Conservation (phyloP, 1,284 basidiomycete genomes). For the Hypsizygus ulmarius region DNA sequence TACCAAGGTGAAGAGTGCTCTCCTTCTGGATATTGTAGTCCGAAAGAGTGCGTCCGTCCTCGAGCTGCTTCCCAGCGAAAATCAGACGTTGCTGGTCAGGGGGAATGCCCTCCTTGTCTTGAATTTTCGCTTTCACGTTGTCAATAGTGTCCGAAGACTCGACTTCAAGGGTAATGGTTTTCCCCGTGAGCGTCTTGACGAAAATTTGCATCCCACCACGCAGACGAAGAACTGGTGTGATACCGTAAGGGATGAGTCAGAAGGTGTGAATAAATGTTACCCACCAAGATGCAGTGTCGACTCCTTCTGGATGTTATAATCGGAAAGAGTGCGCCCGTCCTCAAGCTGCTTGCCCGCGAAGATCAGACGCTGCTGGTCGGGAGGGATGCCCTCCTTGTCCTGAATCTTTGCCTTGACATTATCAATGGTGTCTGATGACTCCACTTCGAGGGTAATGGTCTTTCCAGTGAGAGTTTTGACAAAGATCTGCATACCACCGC, state of each 20-base stretch:
- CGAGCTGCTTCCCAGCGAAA: slow-evolving; percentile 21
- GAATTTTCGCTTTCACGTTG: slow-evolving; percentile 20
- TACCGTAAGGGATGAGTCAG: neutral
- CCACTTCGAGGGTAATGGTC: slow-evolving; percentile 51
- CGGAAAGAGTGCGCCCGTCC: slow-evolving; percentile 21
- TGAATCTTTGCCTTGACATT: slow-evolving; percentile 55
- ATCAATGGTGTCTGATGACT: slow-evolving; percentile 51
- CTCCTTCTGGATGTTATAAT: slow-evolving; percentile 23
- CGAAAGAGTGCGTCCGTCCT: slow-evolving; percentile 20
- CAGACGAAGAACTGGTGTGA: slow-evolving; percentile 43
- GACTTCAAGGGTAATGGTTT: slow-evolving; percentile 42
- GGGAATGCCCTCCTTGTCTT: slow-evolving; percentile 21
- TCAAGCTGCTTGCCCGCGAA: slow-evolving; percentile 49
- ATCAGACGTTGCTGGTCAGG: slow-evolving; percentile 22
- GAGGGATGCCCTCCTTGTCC: slow-evolving; percentile 64
- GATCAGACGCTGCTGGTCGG: slow-evolving; percentile 71
- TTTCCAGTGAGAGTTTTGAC: slow-evolving; percentile 63
- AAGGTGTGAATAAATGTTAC: slow-evolving; percentile 18
- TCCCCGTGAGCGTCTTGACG: slow-evolving; percentile 59
- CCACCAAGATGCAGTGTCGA: slow-evolving; percentile 50
- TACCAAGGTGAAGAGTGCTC: slow-evolving; percentile 39
- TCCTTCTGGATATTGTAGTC: slow-evolving; percentile 25
- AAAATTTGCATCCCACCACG: slow-evolving; percentile 58
- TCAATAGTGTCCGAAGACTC: slow-evolving; percentile 25
- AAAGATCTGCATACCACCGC: slow-evolving; percentile 76